These are phyloP conservation scores for Simplicillium sp. DNA, from an alignment of 2,329 filamentous ascomycete genomes.

Conservation along the genomic window DNA sequence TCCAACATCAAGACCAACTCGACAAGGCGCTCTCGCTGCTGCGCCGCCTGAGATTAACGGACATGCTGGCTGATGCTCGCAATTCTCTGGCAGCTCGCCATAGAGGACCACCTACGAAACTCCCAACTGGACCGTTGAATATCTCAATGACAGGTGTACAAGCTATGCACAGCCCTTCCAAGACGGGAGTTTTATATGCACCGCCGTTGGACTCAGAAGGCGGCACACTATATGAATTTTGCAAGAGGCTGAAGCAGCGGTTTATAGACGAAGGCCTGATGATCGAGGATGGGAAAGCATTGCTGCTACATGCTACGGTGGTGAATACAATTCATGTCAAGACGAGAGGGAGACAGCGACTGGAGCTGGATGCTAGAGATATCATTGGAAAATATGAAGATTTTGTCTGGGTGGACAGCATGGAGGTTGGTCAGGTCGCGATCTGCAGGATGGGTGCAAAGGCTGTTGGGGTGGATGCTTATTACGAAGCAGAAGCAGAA, in stretches of 20 bases:
- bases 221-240: constrained; percentile 46
- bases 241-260: constrained; percentile 37
- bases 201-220: constrained; percentile 41
- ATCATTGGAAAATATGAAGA: constrained; percentile 52
- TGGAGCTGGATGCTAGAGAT: constrained; percentile 44
- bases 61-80: constrained; percentile 3
- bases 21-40: constrained; percentile 30
- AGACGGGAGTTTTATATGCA: constrained; percentile 57
- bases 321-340: constrained; percentile 76
- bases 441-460: constrained; percentile 86
- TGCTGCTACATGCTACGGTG: constrained; percentile 77
- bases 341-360: constrained; percentile 24
- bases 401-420: constrained; percentile 60
- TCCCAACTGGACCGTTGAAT: constrained; percentile 13
- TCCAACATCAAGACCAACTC: constrained; percentile 40
- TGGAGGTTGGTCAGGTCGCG: constrained; percentile 60
- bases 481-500: constrained; percentile 44
- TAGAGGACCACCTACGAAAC: constrained; percentile 9
- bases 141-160: constrained; percentile 45
- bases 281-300: constrained; percentile 45
- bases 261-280: constrained; percentile 52
- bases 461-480: constrained; percentile 44
- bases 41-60: constrained; percentile 4
- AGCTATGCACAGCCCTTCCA: constrained; percentile 49
- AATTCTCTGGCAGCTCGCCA: too few relatives aligned